Evolutionary conservation across 345 rosid genomes (phyloP).

Genomic region (Rubroshorea leprosula): DNA sequence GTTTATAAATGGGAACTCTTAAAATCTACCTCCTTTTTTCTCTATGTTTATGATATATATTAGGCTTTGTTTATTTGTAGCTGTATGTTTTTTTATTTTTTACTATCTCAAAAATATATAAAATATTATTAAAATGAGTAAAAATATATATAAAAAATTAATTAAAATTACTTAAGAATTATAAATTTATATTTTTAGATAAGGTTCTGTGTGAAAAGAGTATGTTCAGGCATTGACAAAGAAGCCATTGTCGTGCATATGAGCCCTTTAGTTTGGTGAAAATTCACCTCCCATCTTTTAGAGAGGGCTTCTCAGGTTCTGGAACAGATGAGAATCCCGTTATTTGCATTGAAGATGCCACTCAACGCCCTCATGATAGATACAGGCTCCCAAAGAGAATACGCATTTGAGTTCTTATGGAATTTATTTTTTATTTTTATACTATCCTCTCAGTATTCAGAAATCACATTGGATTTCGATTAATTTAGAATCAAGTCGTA

Average conservation of each 20-base stretch:
- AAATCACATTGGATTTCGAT: no score
- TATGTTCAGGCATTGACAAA: slow-evolving; percentile 23
- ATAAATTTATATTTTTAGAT: slow-evolving; percentile 25
- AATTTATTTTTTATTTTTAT: no score
- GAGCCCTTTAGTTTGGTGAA: no score
- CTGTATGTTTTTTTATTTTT: slow-evolving; percentile 14
- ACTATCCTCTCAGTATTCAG: no score
- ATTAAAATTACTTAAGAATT: no score
- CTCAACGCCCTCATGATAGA: slow-evolving; percentile 79
- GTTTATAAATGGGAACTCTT: background rate
- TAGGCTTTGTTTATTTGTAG: slow-evolving; percentile 12
- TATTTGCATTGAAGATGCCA: slow-evolving; percentile 72
- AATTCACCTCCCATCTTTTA: no score
- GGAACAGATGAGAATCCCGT: slow-evolving; percentile 47
- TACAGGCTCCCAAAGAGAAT: slow-evolving; percentile 80
- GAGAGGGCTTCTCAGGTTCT: slow-evolving; percentile 57
- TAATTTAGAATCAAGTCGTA: no score
- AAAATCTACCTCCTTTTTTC: background rate
- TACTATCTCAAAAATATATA: no score
- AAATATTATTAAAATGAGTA: no score
- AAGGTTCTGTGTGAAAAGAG: slow-evolving; percentile 20
- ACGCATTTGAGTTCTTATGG: slow-evolving; percentile 41
- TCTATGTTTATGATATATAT: no score
- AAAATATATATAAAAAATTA: no score
- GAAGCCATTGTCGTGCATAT: slow-evolving; percentile 33